Base-by-base conservation (phyloP, 208 protist species). In the Trypanosoma boissoni region DNA sequence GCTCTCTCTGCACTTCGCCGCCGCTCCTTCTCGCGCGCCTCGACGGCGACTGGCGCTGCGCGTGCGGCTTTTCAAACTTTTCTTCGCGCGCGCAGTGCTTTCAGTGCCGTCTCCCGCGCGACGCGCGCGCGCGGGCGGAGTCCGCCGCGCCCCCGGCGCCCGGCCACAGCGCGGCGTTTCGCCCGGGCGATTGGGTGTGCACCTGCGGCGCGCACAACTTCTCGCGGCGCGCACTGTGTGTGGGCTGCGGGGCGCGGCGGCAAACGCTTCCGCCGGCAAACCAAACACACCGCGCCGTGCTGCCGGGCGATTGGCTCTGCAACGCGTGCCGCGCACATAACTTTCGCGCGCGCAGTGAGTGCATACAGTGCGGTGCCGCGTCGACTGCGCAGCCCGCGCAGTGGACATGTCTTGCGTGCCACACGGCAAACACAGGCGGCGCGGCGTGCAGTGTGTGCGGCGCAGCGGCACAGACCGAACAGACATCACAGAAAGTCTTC, bases 191-290 rank as follows among this genome's bases (percentile, higher is more conserved):
- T 57, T 94, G 87, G 84, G 51, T 76, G 26, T 94, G 87, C 61
- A 59, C 37, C 0, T 94, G 87, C 46, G 82, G 84, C 16, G 61
- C 63, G 12, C 79, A 87, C 48, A 94, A 94, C 59, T 91, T 94
- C 56, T 64, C 80, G 0, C 64, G 64, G 27, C 72, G 82, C 23
- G 56, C 53, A 5, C 10, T 18, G 0, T 91, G 83, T 45, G 26
- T 80, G 2, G 57, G 53, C 3, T 91, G 83, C 44, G n/a, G 45
- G 1, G 55, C 67, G 12, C 28, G 41, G 12, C 36, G 51, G 0
- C 39, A 56, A 12, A 32, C 27, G 9, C 21, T 10, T n/a, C 26
- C 14, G 32, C 29, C 36, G 6, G 34, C 34, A 20, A 45, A 53
- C 18, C 16, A 8, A 23, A 9, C 42, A 28, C n/a, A 2, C n/a